Evolutionary conservation across 257 asterid species (phyloP).

Genomic region (Cordia subcordata): DNA sequence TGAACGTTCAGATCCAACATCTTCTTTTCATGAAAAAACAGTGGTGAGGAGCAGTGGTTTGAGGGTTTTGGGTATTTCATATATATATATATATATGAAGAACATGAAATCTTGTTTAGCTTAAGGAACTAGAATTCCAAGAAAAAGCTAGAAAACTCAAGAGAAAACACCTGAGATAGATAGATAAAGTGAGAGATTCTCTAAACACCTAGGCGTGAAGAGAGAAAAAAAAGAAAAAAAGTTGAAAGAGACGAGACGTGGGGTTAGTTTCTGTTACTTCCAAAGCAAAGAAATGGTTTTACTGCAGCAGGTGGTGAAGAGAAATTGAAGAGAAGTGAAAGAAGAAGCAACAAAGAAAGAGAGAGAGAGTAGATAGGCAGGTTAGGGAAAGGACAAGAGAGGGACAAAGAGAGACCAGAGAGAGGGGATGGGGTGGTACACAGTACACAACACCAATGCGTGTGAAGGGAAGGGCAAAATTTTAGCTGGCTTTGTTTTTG

Average conservation of each 20-base stretch:
- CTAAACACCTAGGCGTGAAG: background rate
- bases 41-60: background rate
- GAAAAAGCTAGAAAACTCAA: background rate
- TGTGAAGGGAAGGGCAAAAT: too few species aligned
- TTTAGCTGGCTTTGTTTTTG: too few species aligned
- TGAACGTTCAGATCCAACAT: too few species aligned
- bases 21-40: too few species aligned
- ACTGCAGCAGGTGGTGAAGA: background rate
- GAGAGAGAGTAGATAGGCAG: background rate
- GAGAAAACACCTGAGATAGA: constrained; percentile 5
- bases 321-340: background rate
- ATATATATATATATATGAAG: too few species aligned
- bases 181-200: background rate
- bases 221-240: too few species aligned
- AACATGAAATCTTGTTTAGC: background rate
- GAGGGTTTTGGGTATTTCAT: too few species aligned
- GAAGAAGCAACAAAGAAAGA: too few species aligned
- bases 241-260: constrained; percentile 8
- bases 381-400: background rate
- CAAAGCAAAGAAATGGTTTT: constrained; percentile 5
- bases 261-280: constrained; percentile 11
- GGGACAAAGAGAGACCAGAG: background rate
- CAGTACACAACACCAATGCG: background rate
- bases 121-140: background rate
- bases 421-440: background rate